Percentiles rank a stretch among this genome's conserved stretches.
Conservation (phyloP, 2,329 filamentous ascomycete genomes). For the Pseudogymnoascus pannorum region DNA sequence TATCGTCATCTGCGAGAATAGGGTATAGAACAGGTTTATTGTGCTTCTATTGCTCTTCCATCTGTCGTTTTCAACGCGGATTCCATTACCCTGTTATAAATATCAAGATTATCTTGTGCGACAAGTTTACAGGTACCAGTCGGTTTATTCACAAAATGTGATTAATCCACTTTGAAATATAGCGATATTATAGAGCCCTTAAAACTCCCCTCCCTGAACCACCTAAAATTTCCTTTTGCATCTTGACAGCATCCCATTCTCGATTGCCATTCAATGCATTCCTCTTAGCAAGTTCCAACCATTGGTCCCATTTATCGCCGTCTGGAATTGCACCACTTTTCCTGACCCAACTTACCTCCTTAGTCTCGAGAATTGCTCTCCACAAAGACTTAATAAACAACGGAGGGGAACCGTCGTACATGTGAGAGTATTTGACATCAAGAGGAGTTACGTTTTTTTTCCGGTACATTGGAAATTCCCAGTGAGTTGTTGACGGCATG, state of each 20-base stretch:
- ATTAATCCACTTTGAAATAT: background rate
- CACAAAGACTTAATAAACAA: slow-evolving; percentile 48
- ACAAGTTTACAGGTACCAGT: no score
- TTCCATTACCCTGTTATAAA: background rate
- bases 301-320: slow-evolving; percentile 45
- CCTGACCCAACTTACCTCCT: slow-evolving; percentile 45
- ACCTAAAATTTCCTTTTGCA: slow-evolving; percentile 42
- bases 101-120: background rate
- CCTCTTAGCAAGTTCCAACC: slow-evolving; percentile 43
- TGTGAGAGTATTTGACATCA: background rate
- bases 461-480: background rate
- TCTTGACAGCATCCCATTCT: slow-evolving; percentile 40
- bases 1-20: no score
- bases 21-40: no score
- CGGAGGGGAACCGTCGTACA: background rate
- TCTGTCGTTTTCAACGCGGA: background rate
- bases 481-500: background rate
- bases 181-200: background rate
- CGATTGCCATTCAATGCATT: slow-evolving; percentile 30
- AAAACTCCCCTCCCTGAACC: background rate
- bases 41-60: no score
- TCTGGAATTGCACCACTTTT: slow-evolving; percentile 44
- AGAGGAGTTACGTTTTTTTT: background rate
- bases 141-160: background rate
- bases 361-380: slow-evolving; percentile 50